Evolutionary conservation across 192 early-diverging fungal genomes (phyloP).

Genomic region (Lunasporangiospora selenospora): DNA sequence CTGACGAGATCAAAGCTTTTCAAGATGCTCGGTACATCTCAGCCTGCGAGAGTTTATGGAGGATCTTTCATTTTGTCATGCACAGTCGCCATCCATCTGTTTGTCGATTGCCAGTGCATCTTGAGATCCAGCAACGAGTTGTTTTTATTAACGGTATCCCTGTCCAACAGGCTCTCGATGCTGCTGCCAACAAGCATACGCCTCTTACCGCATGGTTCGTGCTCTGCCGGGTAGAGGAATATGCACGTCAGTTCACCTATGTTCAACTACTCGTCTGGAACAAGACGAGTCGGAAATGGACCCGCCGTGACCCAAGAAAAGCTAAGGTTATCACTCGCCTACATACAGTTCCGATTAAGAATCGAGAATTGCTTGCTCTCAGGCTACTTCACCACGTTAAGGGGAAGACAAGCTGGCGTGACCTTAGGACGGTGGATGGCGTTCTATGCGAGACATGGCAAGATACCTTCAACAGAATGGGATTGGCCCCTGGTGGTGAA

Average conservation of each 20-base stretch:
- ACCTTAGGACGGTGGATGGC: too few species aligned
- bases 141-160: not conserved
- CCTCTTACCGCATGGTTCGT: constrained; percentile 12
- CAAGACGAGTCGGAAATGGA: not conserved
- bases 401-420: too few species aligned
- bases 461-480: too few species aligned
- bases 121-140: constrained; percentile 11
- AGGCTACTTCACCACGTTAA: too few species aligned
- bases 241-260: constrained; percentile 9
- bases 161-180: not conserved
- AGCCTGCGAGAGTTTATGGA: constrained; percentile 21
- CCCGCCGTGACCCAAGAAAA: not conserved
- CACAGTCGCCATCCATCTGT: constrained; percentile 14
- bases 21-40: constrained; percentile 31
- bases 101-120: constrained; percentile 18
- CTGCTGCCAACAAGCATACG: not conserved
- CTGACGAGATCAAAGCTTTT: constrained; percentile 8
- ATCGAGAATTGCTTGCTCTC: too few species aligned
- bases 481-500: too few species aligned
- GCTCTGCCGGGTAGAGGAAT: not conserved
- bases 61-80: constrained; percentile 20
- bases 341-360: constrained; percentile 5
- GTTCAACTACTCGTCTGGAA: constrained; percentile 9
- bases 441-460: too few species aligned
- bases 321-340: constrained; percentile 1